Base-by-base conservation (phyloP, 305 asterid species). In the Solanum hybrid region DNA sequence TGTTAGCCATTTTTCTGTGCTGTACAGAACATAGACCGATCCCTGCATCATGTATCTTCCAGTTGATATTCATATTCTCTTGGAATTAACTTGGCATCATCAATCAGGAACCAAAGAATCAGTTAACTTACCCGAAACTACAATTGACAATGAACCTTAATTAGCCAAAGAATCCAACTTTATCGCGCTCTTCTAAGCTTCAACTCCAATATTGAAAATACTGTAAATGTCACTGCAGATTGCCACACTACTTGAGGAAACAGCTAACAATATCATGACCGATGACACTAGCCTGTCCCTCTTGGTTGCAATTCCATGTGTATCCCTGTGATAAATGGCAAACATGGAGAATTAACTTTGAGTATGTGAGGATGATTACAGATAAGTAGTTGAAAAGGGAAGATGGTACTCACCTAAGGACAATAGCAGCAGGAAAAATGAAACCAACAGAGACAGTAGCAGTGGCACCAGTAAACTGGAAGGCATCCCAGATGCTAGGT, bases 401-500 rank as follows among this genome's bases (percentile, higher is more conserved):
- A 51, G 73, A 46, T 51, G 22, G 75, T 51, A 92, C 93, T 91
- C 84, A 96, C 98, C 97, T 92, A 90, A 95, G 96, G 76, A 96
- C 94, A 90, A 96, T 91, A 88, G 96, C 96, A 85, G 98, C 98
- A 3, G 99, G 98, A 90, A 95, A 96, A 69, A 95, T 96, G 93
- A 76, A 95, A 31, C 99, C 99, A 77, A 95, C 98, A 1, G 98
- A 69, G 60, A 96, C 98, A 3, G 98, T 94, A 91, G 99, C 98
- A 4, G 99, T 96, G 88, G 99, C 98, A 37, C 99, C 99, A 29
- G 98, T 96, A 91, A 96, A 96, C 89, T 95, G 99, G 92, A 96
- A 96, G 85, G 99, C 99, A 82, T 94, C 98, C 99, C 99, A 96
- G 90, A 95, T 95, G 90, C 96, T 96, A 56, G 98, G 99, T 34